Evolutionary conservation across 768 basidiomycete genomes (phyloP).

Genomic region (Termitomyces bulborhizus): DNA sequence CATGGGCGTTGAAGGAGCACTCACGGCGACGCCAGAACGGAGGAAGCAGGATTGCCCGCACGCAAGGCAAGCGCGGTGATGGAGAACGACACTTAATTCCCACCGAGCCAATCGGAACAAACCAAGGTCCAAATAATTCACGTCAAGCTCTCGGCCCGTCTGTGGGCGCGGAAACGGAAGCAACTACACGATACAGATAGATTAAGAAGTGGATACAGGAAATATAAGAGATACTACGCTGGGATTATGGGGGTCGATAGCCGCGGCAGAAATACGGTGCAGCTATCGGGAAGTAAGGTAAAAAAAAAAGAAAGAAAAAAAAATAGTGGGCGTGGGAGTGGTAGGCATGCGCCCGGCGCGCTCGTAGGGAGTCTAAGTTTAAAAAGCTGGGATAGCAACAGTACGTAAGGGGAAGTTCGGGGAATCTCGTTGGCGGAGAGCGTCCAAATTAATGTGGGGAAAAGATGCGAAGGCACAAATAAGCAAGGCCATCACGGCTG

Average conservation of each 20-base stretch:
- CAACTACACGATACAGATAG: constrained; percentile 10
- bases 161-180: constrained; percentile 10
- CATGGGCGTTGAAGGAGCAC: constrained; percentile 41
- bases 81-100: constrained; percentile 40
- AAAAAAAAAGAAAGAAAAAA: not conserved
- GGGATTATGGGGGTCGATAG: constrained; percentile 13
- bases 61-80: constrained; percentile 60
- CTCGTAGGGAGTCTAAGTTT: constrained; percentile 35
- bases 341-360: constrained; percentile 44
- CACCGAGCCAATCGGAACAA: constrained; percentile 67
- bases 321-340: constrained; percentile 33
- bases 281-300: constrained; percentile 27
- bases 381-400: constrained; percentile 42
- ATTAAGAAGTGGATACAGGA: constrained; percentile 14
- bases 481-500: constrained; percentile 13
- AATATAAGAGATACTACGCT: constrained; percentile 18
- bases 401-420: constrained; percentile 39
- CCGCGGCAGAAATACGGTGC: constrained; percentile 4
- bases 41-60: constrained; percentile 56
- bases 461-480: constrained; percentile 23
- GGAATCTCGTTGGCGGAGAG: constrained; percentile 33
- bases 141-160: constrained; percentile 14
- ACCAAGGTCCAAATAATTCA: constrained; percentile 27
- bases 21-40: constrained; percentile 40
- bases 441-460: constrained; percentile 36